Base-by-base conservation (phyloP, 1,139 yeast species). In the Suhomyces anneliseae region DNA sequence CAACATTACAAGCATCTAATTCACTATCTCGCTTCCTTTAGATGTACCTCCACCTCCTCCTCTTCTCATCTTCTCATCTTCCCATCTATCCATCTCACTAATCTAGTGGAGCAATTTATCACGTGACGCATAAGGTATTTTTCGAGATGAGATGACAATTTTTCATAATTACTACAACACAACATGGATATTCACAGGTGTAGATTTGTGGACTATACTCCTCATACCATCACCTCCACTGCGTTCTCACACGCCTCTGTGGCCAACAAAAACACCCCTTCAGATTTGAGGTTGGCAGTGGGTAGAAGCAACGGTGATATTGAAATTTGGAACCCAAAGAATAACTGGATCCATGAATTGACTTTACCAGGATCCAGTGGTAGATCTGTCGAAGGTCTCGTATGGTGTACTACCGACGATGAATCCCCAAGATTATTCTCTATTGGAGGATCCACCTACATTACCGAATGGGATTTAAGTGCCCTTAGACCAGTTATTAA, bases 301-400 rank as follows among this genome's bases (percentile, higher is more conserved):
- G 99, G 98, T 19, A 79, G 98, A 65, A 81, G 90, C 43, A 92
- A 93, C 64, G 99, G 99, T 42, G 93, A 90, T 59, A 87, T 95
- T 50, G 99, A 95, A 66, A 83, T 95, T 39, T 95, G 98, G 98
- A 90, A 90, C 64, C 98, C 98, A 15, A 74, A 82, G 59, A 74
- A 77, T 58, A 72, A 71, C 53, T 80, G 83, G 83, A 66, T 79
- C 48, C 79, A 78, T 49, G 84, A 80, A 56, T 56, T 72, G 40
- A 81, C 89, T 1, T 72, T 95, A 45, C 82, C 79, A 47, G 98
- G 98, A 12, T 89, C 96, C 6, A 76, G 77, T 48, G 95, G 86
- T 33, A 77, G 96, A 54, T 83, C 97, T 10, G 81, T 93, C 44
- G 99, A 95, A 70, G 97, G 96, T 0, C 68, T 95, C 32, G 85